Evolutionary conservation across 148 eudicot genomes (phyloP).

Genomic region (Chenopodium album): DNA sequence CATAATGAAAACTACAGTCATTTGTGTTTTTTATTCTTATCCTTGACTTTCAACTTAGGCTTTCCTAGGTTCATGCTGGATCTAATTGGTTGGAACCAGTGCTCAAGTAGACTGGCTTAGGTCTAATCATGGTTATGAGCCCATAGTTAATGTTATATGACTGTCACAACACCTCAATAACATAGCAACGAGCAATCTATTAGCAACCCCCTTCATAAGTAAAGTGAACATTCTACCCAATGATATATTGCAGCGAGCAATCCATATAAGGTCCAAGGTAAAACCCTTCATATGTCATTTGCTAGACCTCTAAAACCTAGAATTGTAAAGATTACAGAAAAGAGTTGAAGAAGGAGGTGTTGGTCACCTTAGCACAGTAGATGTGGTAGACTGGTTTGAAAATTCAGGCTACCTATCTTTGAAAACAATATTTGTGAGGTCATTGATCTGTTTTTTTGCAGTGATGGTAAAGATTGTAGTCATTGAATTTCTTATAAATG

Average conservation of each 20-base stretch:
- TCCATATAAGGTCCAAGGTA: too few species aligned
- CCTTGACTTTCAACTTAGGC: not conserved
- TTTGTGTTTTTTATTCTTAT: not conserved
- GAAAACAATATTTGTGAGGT: too few species aligned
- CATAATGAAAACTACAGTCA: not conserved
- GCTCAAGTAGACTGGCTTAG: not conserved
- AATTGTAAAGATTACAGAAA: too few species aligned
- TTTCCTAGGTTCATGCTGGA: not conserved
- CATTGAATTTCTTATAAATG: not conserved
- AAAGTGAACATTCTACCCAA: not conserved
- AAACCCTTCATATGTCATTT: too few species aligned
- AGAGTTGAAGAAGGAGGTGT: too few species aligned
- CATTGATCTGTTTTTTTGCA: too few species aligned
- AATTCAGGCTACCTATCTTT: too few species aligned
- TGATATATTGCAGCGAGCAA: too few species aligned
- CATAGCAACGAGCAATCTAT: not conserved
- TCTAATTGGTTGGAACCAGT: not conserved
- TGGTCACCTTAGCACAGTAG: too few species aligned
- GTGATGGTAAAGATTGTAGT: too few species aligned
- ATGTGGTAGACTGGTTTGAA: too few species aligned
- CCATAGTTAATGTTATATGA: not conserved
- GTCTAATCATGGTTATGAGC: not conserved
- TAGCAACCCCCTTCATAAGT: not conserved
- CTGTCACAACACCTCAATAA: not conserved
- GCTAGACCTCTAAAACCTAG: too few species aligned